These are phyloP conservation scores for Eremothecium cymbalariae DNA, from an alignment of 1,139 yeast species.

Conservation along the genomic window DNA sequence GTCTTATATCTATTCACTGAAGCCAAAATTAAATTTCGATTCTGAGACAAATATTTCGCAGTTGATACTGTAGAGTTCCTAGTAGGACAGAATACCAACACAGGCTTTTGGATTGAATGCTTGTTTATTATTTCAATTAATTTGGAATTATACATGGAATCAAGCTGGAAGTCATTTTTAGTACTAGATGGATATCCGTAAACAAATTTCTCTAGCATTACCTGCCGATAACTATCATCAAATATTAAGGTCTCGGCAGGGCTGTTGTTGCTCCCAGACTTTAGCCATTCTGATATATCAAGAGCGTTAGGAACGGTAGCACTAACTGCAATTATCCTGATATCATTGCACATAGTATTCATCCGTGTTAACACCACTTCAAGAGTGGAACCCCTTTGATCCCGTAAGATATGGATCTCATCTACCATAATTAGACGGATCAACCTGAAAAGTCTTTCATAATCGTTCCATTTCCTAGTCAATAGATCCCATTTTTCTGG, in stretches of 20 bases:
- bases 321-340: constrained; percentile 46
- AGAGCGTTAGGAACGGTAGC: constrained; percentile 48
- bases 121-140: constrained; percentile 33
- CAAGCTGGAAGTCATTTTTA: constrained; percentile 41
- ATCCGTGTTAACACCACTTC: constrained; percentile 48
- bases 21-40: constrained; percentile 8
- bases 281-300: constrained; percentile 44
- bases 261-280: constrained; percentile 17
- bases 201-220: constrained; percentile 36
- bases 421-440: constrained; percentile 41
- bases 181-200: constrained; percentile 36
- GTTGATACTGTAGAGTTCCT: constrained; percentile 42
- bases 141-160: constrained; percentile 36
- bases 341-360: constrained; percentile 35
- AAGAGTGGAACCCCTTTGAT: constrained; percentile 43
- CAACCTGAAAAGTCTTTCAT: constrained; percentile 34
- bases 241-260: constrained; percentile 35
- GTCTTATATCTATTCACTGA: background rate
- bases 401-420: constrained; percentile 44
- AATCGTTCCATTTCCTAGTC: constrained; percentile 44
- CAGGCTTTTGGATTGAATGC: constrained; percentile 38
- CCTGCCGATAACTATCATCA: constrained; percentile 44
- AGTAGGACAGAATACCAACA: constrained; percentile 47
- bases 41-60: constrained; percentile 35
- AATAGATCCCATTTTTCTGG: constrained; percentile 54